Conservation (phyloP, 164 flowering plant species). For the Stephania japonica region DNA sequence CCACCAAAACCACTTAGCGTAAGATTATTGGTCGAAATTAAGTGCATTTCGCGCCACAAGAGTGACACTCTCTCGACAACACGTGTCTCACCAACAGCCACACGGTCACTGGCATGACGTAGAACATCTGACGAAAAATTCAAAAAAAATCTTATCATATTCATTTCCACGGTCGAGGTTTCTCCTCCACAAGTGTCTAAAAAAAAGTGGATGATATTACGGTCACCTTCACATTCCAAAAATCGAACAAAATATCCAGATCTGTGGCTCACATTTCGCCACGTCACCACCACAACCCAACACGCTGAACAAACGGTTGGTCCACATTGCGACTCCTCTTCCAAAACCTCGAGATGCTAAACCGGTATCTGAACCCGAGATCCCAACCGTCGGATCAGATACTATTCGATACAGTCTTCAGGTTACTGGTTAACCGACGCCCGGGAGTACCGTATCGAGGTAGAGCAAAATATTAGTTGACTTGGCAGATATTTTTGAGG, state of each 20-base stretch:
- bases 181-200: not conserved
- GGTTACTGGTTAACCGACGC: no score
- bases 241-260: conserved; percentile 1
- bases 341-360: no score
- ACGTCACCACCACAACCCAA: not conserved
- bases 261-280: not conserved
- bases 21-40: no score
- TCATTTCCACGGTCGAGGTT: not conserved
- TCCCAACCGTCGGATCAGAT: no score
- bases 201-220: not conserved
- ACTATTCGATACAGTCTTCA: no score
- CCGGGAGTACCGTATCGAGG: no score
- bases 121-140: not conserved
- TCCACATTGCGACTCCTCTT: not conserved
- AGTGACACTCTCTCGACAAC: not conserved
- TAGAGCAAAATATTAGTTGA: not conserved
- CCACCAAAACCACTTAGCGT: no score
- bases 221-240: no score
- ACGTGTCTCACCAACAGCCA: not conserved
- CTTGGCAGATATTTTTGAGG: not conserved
- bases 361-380: no score
- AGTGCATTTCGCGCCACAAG: no score
- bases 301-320: not conserved
- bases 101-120: not conserved
- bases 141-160: not conserved